Evolutionary conservation across 1,284 basidiomycete species (phyloP), one percentile per base, ranked within the genome.

Genomic region (Puccinia triticina): DNA sequence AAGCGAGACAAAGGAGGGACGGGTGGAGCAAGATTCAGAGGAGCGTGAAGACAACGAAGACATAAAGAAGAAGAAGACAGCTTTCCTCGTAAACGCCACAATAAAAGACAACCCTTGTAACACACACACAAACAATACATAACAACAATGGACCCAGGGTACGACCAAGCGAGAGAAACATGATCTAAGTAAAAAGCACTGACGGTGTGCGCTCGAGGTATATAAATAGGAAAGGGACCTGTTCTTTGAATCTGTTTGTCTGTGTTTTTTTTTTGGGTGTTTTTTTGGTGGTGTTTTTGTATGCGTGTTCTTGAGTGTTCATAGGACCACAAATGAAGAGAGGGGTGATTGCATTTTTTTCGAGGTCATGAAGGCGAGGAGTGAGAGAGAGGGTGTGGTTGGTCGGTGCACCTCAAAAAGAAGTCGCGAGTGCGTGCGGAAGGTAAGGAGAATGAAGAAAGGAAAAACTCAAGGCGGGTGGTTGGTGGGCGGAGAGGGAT

Each of bases 111-210:
- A 43, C 7, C 34, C 37, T 23, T 12, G 48, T 32, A 4, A 48
- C 37, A 48, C 8, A 34, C n/a, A 43, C 12, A 26, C 3, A 53
- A 5, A 29, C 26, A 40, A 26, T 21, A 26, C 46, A 29, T 32
- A 73, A 73, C 46, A 32, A 73, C 46, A 71, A 29, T 61, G 5
- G 34, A 59, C 26, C 34, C 53, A 71, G 66, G 66, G 61, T 50
- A 71, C 29, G 18, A 57, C 53, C 34, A 77, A 50, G 12, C 3
- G 14, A 26, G 12, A 46, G 48, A 50, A 32, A 26, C 23, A 71
- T 26, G 7, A 37, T 50, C 14, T 16, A 73, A 59, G n/a, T n/a
- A 57, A 21, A 77, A 77, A 57, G 40, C 40, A 61, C 46, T 50
- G 53, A 55, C 46, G 29, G 14, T 32, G 16, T 50, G 53, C 48